Evolutionary conservation across 2,329 filamentous ascomycete species (phyloP).

Genomic region (Neobulgaria alba): DNA sequence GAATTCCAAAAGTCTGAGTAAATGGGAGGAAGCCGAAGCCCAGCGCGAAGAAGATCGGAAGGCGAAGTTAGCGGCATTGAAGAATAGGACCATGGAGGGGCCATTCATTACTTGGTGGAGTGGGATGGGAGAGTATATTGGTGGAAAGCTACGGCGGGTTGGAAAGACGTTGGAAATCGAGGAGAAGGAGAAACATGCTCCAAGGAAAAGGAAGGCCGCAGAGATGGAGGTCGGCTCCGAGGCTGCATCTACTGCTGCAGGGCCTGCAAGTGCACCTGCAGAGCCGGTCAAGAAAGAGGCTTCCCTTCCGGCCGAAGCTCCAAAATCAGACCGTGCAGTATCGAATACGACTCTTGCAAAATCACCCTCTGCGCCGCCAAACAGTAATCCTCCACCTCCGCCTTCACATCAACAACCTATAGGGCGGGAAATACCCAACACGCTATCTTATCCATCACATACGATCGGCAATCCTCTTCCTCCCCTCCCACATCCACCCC

Average conservation of each 20-base stretch:
- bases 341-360: neutral
- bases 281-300: neutral
- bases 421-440: too few relatives aligned
- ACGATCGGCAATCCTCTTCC: neutral
- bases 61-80: conserved; percentile 76
- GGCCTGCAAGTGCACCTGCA: neutral
- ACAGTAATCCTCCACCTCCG: neutral
- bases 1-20: conserved; percentile 83
- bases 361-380: neutral
- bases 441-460: neutral
- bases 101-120: conserved; percentile 92
- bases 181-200: conserved; percentile 42
- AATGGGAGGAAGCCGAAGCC: conserved; percentile 91
- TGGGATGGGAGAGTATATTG: conserved; percentile 74
- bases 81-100: conserved; percentile 77
- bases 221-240: conserved; percentile 34
- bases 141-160: conserved; percentile 63
- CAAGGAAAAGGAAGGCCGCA: conserved; percentile 45
- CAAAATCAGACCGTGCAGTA: neutral
- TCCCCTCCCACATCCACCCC: conserved; percentile 4
- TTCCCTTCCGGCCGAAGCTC: neutral
- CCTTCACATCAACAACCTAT: too few relatives aligned
- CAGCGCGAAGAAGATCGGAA: conserved; percentile 75
- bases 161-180: conserved; percentile 57
- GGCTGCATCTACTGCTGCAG: conserved; percentile 1